phyloP scores from a whole-genome alignment of 2,329 filamentous ascomycete genomes.

The Dichotomopilus funicola region DNA sequence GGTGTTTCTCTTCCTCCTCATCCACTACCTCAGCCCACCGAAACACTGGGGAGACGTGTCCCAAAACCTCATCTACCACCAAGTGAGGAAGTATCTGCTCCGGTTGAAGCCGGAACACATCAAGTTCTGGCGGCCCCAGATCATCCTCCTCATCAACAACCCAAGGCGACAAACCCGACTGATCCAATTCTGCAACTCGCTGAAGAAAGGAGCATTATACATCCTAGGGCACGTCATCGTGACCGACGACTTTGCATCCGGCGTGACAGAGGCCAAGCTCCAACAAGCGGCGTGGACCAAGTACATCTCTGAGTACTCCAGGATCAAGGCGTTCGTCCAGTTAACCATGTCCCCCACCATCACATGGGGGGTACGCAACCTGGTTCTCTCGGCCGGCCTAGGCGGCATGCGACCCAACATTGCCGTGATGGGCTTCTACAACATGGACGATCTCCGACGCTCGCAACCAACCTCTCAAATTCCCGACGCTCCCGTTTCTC shows the following conservation, averaged over 20 bases:
- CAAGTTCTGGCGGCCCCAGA: constrained; percentile 89
- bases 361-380: constrained; percentile 78
- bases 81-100: constrained; percentile 80
- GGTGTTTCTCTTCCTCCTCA: constrained; percentile 71
- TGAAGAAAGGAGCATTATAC: constrained; percentile 83
- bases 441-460: constrained; percentile 66
- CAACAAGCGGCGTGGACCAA: constrained; percentile 80
- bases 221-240: constrained; percentile 85
- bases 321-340: constrained; percentile 85
- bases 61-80: constrained; percentile 78
- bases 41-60: constrained; percentile 89
- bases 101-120: constrained; percentile 82
- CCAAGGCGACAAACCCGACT: constrained; percentile 74
- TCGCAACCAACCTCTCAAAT: constrained; percentile 52
- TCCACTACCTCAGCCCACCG: constrained; percentile 78
- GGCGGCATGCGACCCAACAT: constrained; percentile 89
- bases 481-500: constrained; percentile 39
- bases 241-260: constrained; percentile 69
- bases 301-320: constrained; percentile 74
- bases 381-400: constrained; percentile 73
- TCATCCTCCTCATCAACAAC: constrained; percentile 76
- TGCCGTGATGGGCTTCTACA: constrained; percentile 73
- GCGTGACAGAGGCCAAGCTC: constrained; percentile 72
- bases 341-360: constrained; percentile 75
- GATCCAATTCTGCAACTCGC: constrained; percentile 84